Evolutionary conservation across 495 filamentous ascomycete genomes (phyloP).

Genomic region (Cairneyella variabilis): DNA sequence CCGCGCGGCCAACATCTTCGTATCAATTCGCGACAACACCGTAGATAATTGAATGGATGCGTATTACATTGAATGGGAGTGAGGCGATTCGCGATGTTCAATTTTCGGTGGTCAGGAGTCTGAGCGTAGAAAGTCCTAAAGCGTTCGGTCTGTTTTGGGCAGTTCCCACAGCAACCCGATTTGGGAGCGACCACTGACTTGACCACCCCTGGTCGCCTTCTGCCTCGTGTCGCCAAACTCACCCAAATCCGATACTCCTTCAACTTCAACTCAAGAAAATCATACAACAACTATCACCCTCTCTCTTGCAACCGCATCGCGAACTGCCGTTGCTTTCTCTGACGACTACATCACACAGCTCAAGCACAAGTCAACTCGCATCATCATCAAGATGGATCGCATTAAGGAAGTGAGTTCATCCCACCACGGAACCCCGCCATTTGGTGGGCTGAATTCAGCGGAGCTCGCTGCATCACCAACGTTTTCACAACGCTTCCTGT

Average conservation of each 20-base stretch:
- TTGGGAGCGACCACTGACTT: neutral
- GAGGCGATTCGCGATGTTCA: neutral
- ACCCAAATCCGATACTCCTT: neutral
- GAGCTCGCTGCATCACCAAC: neutral
- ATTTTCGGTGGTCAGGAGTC: no score
- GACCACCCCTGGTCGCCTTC: neutral
- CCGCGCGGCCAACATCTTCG: constrained; percentile 70
- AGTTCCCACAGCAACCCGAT: constrained; percentile 4
- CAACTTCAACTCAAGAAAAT: neutral
- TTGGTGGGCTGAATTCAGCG: neutral
- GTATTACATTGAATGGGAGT: constrained; percentile 17
- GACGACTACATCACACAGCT: no score
- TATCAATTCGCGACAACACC: constrained; percentile 18
- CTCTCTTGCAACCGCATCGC: neutral
- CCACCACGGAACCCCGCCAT: constrained; percentile 26
- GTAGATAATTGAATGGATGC: constrained; percentile 10
- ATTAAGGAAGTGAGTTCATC: constrained; percentile 73
- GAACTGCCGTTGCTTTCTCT: no score
- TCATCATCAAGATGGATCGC: constrained; percentile 52
- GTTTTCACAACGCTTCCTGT: neutral
- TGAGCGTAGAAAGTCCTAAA: no score
- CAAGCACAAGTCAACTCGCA: no score
- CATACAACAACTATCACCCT: neutral
- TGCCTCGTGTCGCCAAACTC: constrained; percentile 9
- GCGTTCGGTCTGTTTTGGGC: neutral